Evolutionary conservation across 306 rosid species (phyloP).

Genomic region (Gleditsia sinensis): DNA sequence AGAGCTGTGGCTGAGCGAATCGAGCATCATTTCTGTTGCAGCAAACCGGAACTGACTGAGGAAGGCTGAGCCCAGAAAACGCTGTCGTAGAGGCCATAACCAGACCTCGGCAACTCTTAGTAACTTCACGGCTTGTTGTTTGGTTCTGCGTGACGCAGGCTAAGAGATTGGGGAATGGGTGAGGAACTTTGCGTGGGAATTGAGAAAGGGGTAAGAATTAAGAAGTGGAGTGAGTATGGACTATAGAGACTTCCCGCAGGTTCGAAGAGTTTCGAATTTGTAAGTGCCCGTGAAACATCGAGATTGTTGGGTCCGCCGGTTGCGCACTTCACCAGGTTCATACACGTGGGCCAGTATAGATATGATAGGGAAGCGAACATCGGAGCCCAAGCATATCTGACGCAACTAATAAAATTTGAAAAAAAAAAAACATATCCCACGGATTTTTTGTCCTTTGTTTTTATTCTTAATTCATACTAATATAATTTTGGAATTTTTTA

Average conservation of each 20-base stretch:
- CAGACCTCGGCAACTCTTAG: conserved; percentile 8
- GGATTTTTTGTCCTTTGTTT: too few relatives aligned
- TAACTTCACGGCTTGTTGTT: conserved; percentile 3
- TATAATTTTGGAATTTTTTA: too few relatives aligned
- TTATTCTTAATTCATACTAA: too few relatives aligned
- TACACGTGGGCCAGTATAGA: conserved; percentile 30
- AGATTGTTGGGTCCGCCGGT: background rate
- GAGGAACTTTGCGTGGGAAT: conserved; percentile 35
- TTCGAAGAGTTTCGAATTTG: conserved; percentile 20
- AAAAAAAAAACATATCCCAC: background rate
- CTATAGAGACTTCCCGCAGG: conserved; percentile 29
- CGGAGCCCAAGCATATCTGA: background rate
- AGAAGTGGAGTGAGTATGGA: background rate
- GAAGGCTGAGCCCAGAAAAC: conserved; percentile 45
- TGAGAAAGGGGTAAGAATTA: conserved; percentile 15
- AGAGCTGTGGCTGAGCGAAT: conserved; percentile 42
- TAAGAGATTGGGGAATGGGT: background rate
- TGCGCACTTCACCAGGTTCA: conserved; percentile 11
- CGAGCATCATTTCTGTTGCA: conserved; percentile 35
- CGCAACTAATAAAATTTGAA: background rate
- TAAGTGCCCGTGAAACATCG: background rate
- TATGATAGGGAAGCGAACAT: background rate
- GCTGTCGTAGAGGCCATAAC: conserved; percentile 63
- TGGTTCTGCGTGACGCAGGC: background rate
- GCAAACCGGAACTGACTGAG: conserved; percentile 45